A percentile compares a stretch with the other conserved stretches of the same genome.
phyloP scores from a whole-genome alignment of 2,329 filamentous ascomycete species.

The Graphium sp. region DNA sequence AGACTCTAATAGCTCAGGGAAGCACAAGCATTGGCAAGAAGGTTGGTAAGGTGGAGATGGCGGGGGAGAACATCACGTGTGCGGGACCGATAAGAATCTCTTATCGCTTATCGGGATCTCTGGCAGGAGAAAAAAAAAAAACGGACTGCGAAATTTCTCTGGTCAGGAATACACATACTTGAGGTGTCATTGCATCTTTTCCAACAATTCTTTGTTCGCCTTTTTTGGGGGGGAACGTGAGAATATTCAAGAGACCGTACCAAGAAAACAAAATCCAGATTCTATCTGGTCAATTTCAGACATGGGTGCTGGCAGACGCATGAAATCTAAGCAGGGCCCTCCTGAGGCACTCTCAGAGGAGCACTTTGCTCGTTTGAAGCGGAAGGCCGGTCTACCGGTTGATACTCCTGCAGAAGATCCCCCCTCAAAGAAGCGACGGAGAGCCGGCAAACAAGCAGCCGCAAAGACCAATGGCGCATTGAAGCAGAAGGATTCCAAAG shows the following conservation, averaged over 20 bases:
- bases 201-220: constrained; percentile 1
- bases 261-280: too few species aligned
- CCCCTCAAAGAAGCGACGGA: constrained; percentile 46
- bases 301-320: constrained; percentile 86
- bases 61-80: background rate
- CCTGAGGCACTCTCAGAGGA: constrained; percentile 71
- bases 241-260: too few species aligned
- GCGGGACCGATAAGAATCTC: background rate
- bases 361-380: constrained; percentile 63
- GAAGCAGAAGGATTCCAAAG: constrained; percentile 15
- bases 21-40: too few species aligned
- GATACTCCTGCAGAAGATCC: constrained; percentile 36
- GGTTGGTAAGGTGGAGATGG: too few species aligned
- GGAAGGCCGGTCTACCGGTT: constrained; percentile 61
- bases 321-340: constrained; percentile 89
- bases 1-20: too few species aligned
- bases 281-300: too few species aligned
- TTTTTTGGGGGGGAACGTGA: too few species aligned
- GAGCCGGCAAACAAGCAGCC: constrained; percentile 15
- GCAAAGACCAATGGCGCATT: constrained; percentile 15
- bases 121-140: too few species aligned
- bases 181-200: background rate
- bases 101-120: too few species aligned
- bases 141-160: too few species aligned
- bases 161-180: too few species aligned